Base-by-base conservation (phyloP, 768 basidiomycete genomes). In the Kondoa subrosea region DNA sequence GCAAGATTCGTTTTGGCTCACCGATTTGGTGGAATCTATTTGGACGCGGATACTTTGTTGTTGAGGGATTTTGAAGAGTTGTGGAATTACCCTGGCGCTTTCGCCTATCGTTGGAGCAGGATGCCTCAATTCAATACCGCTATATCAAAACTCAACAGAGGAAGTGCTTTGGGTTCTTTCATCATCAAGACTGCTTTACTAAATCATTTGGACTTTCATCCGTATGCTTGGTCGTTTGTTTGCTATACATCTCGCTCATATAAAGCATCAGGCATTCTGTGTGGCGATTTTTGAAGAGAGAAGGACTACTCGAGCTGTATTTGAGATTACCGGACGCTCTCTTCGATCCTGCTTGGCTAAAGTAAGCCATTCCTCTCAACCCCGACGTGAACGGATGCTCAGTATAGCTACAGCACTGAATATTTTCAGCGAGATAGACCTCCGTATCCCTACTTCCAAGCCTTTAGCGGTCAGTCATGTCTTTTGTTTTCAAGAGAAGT, bases 41-140 rank as follows among this genome's bases (percentile, higher is more conserved):
- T 97, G 65, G 93, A 97, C 74, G 91, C 92, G 8, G 93, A 96
- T 76, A 96, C 91, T 12, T 84, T 97, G 71, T 85, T 97, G 73
- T 78, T 97, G 33, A 86, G 93, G 27, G 93, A 97, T 75, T 97
- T 92, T 92, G 92, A 95, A 76, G 93, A 96, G 72, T 80, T 97
- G 3, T 96, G 89, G 89, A 89, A 89, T 31, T 93, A 88, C 86
- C 84, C 85, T 72, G 91, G 91, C 56, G 91, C 91, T 21, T 97
- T 95, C 73, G 91, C 93, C 4, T 96, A 96, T 76, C 82, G 92
- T 1, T 97, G 93, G 93, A 90, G 88, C 25, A 85, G 89, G 61
- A 80, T 92, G 70, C 84, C 87, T 73, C 88, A 86, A 76, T 96
- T 95, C 78, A 96, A 96, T 80, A 96, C 92, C 14, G 92, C 93